Percentiles rank a stretch among this genome's conserved stretches.
Evolutionary conservation across 108 stramenopile genomes (phyloP).

Genomic region (Skeletonema grethae): DNA sequence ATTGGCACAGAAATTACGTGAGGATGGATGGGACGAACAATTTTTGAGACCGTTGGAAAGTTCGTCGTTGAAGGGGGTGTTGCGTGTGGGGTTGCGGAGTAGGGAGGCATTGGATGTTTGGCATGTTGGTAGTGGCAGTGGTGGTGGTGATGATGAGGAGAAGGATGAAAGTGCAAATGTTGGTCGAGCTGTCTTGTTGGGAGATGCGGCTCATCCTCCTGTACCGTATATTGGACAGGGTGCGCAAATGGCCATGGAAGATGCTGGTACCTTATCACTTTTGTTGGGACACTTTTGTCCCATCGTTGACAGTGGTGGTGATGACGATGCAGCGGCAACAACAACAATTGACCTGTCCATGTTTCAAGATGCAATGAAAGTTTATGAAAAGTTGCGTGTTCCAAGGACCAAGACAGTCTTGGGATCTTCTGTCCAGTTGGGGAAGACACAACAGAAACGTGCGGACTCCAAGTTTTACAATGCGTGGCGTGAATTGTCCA

Average conservation of each 20-base stretch:
- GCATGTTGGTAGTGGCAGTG: slow-evolving; percentile 50
- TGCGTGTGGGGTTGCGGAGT: slow-evolving; percentile 45
- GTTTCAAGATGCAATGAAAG: slow-evolving; percentile 45
- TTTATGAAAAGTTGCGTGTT: slow-evolving; percentile 60
- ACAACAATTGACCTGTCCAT: slow-evolving; percentile 18
- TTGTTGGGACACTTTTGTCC: slow-evolving; percentile 49
- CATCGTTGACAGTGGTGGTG: neutral
- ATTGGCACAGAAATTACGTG: slow-evolving; percentile 46
- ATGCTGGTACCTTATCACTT: slow-evolving; percentile 60
- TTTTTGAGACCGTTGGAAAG: slow-evolving; percentile 55
- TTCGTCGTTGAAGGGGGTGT: slow-evolving; percentile 32
- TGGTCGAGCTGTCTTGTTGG: slow-evolving; percentile 50
- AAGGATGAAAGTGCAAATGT: slow-evolving; percentile 25
- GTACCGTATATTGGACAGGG: slow-evolving; percentile 77
- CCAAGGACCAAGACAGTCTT: slow-evolving; percentile 47
- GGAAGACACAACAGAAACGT: slow-evolving; percentile 63
- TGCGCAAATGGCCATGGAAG: slow-evolving; percentile 71
- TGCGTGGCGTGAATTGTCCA: slow-evolving; percentile 52
- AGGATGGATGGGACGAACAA: slow-evolving; percentile 68
- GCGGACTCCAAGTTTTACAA: slow-evolving; percentile 60
- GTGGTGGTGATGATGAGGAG: too few species aligned
- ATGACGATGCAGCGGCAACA: neutral
- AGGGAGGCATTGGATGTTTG: slow-evolving; percentile 48
- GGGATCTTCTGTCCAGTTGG: slow-evolving; percentile 46
- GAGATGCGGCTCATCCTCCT: slow-evolving; percentile 73